Percentiles rank a stretch among this genome's conserved stretches.
Evolutionary conservation across 1,139 yeast genomes (phyloP).

Genomic region (Candida tropicalis): DNA sequence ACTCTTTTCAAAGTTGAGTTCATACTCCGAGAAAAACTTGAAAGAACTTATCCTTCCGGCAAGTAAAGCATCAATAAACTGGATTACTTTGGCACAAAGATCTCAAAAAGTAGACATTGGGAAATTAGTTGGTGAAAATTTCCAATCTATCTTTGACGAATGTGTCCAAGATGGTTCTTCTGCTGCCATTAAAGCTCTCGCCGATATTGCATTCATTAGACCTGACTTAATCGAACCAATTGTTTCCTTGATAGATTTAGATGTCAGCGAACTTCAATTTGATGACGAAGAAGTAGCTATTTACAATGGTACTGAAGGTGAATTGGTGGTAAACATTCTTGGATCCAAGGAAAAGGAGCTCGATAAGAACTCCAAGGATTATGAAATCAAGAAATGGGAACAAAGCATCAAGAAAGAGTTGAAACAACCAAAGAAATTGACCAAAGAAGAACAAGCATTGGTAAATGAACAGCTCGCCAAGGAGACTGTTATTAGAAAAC

Average conservation of each 20-base stretch:
- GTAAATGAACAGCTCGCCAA: conserved; percentile 62
- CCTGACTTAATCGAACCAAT: conserved; percentile 62
- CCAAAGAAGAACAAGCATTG: conserved; percentile 73
- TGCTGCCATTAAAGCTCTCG: conserved; percentile 60
- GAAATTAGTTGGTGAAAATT: conserved; percentile 44
- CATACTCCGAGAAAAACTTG: conserved; percentile 29
- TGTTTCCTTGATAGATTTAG: conserved; percentile 47
- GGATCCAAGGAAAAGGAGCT: conserved; percentile 35
- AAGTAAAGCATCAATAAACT: conserved; percentile 53
- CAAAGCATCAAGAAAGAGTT: conserved; percentile 76
- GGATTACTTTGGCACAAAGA: conserved; percentile 79
- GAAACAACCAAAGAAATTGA: conserved; percentile 51
- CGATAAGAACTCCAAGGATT: conserved; percentile 74
- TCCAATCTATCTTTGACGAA: conserved; percentile 37
- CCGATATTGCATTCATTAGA: conserved; percentile 70
- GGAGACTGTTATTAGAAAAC: conserved; percentile 58
- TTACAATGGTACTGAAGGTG: conserved; percentile 71
- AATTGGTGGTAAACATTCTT: conserved; percentile 67
- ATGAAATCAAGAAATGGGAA: conserved; percentile 90
- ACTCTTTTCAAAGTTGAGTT: conserved; percentile 41
- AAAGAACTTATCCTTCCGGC: conserved; percentile 52
- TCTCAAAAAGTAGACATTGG: conserved; percentile 65
- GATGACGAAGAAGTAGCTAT: conserved; percentile 47
- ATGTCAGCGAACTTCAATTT: conserved; percentile 28
- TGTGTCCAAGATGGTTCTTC: conserved; percentile 17